Conservation (phyloP, 108 stramenopile species). For the Pseudonitzschia multiseries region DNA sequence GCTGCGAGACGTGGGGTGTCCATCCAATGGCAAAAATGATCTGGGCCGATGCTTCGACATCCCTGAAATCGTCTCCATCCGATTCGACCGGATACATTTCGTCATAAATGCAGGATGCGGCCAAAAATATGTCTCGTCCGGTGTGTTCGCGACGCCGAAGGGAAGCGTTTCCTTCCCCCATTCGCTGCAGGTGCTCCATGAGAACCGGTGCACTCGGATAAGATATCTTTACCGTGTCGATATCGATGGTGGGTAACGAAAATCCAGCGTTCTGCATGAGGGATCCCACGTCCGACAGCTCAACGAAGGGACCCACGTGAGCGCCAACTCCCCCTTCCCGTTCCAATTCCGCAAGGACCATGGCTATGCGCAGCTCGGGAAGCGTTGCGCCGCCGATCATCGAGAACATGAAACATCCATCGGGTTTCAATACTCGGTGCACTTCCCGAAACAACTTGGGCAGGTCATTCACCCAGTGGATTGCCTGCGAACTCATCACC, state of each 20-base stretch:
- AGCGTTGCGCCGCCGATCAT: conserved; percentile 95
- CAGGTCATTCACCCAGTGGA: conserved; percentile 98
- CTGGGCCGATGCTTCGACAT: conserved; percentile 75
- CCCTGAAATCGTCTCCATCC: conserved; percentile 37
- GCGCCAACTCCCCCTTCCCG: conserved; percentile 90
- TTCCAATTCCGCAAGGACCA: conserved; percentile 90
- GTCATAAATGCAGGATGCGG: conserved; percentile 88
- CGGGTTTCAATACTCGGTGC: conserved; percentile 87
- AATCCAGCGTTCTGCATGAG: conserved; percentile 91
- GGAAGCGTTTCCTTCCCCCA: conserved; percentile 94
- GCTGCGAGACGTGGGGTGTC: conserved; percentile 94
- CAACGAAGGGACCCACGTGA: conserved; percentile 93
- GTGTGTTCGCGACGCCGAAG: conserved; percentile 52
- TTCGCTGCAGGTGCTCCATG: conserved; percentile 95
- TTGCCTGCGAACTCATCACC: conserved; percentile 77
- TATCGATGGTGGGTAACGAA: conserved; percentile 91
- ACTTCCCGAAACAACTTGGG: conserved; percentile 74
- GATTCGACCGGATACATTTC: conserved; percentile 67
- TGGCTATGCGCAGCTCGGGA: conserved; percentile 84
- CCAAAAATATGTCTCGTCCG: conserved; percentile 83
- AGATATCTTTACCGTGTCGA: conserved; percentile 85
- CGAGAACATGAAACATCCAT: conserved; percentile 95
- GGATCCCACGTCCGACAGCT: conserved; percentile 86
- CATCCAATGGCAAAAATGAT: conserved; percentile 97
- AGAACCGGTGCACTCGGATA: conserved; percentile 73